Base-by-base conservation (phyloP, 2,329 filamentous ascomycete genomes). In the Colletotrichum sp. region DNA sequence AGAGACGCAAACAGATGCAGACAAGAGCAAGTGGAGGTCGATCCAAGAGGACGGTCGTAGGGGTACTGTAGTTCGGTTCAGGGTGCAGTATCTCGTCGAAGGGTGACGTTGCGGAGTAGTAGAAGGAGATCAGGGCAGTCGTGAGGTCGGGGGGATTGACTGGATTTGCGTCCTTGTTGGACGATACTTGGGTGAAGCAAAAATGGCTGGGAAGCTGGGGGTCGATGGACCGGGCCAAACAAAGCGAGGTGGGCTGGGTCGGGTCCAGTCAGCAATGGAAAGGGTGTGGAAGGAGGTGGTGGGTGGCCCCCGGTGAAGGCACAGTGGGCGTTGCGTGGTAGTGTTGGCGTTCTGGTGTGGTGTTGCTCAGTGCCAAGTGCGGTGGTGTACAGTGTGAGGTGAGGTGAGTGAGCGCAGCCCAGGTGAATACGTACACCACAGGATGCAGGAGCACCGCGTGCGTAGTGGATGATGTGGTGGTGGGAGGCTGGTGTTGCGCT, bases 171-270 rank as follows among this genome's bases (percentile, higher is more conserved):
- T 72, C 49, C 49, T 66, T 76, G 74, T 74, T 76, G 71, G 74
- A 76, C 62, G 71, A 69, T 52, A 52, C 44, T 52, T 52, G 44
- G 44, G 44, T 64, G 71, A 69, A 74, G 74, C 71, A 76, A 69
- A 74, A 76, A 76, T 74, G 74, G 74, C 74, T 76, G 74, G 74
- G 74, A 76, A 76, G 74, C 74, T 73, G 70, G 74, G 68, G 74
- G 71, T 57, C 44, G 74, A 76, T 76, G 74, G 70, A 69, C 73
- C 64, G 71, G 59, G 74, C 64, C 64, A 73, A 76, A 74, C 74
- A 76, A 74, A 74, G 74, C 74, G 65, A 76, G 64, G 59, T 65
- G 74, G 70, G 68, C 68, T 75, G 72, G 72, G 72, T 69, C 72
- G 72, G 72, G 72, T 72, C 72, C 72, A 75, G 68, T 52, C 52